A percentile compares a stretch with the other conserved stretches of the same genome.
Evolutionary conservation across 768 basidiomycete genomes (phyloP).

Genomic region (Lactifluus subvellereus): DNA sequence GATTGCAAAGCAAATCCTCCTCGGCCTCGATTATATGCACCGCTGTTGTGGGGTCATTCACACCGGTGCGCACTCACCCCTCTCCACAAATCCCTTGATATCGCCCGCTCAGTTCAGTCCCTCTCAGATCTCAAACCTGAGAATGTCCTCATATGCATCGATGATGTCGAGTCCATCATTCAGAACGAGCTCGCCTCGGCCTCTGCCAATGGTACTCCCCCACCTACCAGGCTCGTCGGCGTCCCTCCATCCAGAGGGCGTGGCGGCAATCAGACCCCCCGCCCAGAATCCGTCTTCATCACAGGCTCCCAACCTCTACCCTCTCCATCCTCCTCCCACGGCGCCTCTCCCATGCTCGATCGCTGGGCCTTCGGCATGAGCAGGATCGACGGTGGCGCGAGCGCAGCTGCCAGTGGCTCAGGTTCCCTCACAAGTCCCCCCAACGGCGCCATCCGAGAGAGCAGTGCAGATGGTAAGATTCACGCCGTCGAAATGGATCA

Average conservation of each 20-base stretch:
- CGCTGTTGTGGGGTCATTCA: constrained; percentile 96
- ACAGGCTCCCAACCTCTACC: constrained; percentile 93
- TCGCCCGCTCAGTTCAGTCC: constrained; percentile 16
- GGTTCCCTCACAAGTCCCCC: constrained; percentile 30
- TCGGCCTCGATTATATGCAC: constrained; percentile 98
- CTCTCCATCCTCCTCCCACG: constrained; percentile 70
- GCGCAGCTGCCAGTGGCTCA: constrained; percentile 32
- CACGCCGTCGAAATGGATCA: constrained; percentile 37
- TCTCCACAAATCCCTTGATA: neutral
- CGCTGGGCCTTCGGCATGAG: constrained; percentile 90
- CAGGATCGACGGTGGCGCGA: constrained; percentile 57
- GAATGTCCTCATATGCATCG: constrained; percentile 95
- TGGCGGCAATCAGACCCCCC: constrained; percentile 94
- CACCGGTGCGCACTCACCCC: constrained; percentile 50
- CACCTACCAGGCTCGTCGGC: constrained; percentile 69
- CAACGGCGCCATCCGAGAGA: constrained; percentile 18
- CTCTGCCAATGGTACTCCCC: constrained; percentile 41
- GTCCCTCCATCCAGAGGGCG: constrained; percentile 91
- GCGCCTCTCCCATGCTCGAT: constrained; percentile 63
- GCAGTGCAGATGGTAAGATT: constrained; percentile 20
- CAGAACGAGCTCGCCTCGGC: constrained; percentile 64
- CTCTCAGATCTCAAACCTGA: constrained; percentile 87
- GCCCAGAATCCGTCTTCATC: constrained; percentile 76
- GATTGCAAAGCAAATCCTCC: constrained; percentile 92
- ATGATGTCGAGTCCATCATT: constrained; percentile 93